phyloP scores from a whole-genome alignment of 306 rosid genomes.

The Sesbania bispinosa region DNA sequence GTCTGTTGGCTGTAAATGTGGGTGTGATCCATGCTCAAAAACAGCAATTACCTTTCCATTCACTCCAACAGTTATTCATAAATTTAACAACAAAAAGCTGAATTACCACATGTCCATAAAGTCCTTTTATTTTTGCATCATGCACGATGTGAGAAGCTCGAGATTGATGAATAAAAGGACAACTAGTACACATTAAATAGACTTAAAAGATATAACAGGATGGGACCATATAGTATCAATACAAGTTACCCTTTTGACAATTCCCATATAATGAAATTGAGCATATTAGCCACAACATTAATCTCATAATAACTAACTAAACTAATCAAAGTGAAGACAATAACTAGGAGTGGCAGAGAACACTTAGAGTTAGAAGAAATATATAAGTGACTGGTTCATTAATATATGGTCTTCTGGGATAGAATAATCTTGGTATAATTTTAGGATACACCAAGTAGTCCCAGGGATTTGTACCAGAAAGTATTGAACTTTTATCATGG shows the following conservation, averaged over 20 bases:
- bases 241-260: constrained; percentile 17
- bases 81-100: constrained; percentile 17
- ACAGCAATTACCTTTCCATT: constrained; percentile 2
- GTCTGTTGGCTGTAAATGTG: neutral
- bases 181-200: constrained; percentile 28
- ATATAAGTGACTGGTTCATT: neutral
- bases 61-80: neutral
- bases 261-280: constrained; percentile 19
- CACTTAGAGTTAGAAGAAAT: neutral
- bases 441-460: neutral
- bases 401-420: constrained; percentile 7
- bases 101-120: constrained; percentile 10
- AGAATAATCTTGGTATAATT: constrained; percentile 25
- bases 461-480: constrained; percentile 18
- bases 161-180: constrained; percentile 33
- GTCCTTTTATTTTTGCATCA: neutral
- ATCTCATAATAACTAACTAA: neutral
- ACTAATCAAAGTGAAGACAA: neutral
- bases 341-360: neutral
- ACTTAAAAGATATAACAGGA: constrained; percentile 30
- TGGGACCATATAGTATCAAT: constrained; percentile 32
- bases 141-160: constrained; percentile 20
- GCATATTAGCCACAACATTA: neutral
- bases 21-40: neutral
- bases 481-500: constrained; percentile 16